Percentiles rank a stretch among this genome's conserved stretches.
phyloP scores from a whole-genome alignment of 2,329 filamentous ascomycete species.

The Pseudogymnoascus sp. region DNA sequence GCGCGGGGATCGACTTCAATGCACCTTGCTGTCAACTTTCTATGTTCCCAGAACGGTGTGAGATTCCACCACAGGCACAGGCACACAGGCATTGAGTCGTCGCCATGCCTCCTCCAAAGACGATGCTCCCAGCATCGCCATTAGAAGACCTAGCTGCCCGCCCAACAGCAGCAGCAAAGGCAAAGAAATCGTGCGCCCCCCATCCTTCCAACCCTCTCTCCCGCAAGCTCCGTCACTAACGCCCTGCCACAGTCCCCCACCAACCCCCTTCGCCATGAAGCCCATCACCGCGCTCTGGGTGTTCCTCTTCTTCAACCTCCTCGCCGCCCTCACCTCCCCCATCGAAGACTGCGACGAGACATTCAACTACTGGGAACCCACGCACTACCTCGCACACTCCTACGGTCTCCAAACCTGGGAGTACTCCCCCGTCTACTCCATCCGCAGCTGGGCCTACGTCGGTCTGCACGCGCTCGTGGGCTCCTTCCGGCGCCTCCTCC shows the following conservation, averaged over 20 bases:
- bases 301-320: conserved; percentile 63
- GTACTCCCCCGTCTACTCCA: conserved; percentile 90
- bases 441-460: conserved; percentile 91
- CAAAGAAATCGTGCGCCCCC: not conserved
- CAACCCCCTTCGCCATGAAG: conserved; percentile 55
- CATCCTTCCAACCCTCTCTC: no score
- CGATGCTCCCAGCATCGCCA: not conserved
- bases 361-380: conserved; percentile 98
- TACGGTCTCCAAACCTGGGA: conserved; percentile 98
- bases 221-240: not conserved
- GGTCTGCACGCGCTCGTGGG: conserved; percentile 67
- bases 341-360: conserved; percentile 98
- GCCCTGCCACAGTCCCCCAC: conserved; percentile 22
- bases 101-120: not conserved
- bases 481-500: conserved; percentile 56
- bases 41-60: not conserved
- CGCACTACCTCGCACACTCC: conserved; percentile 87
- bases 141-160: not conserved
- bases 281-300: conserved; percentile 72
- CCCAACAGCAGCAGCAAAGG: not conserved
- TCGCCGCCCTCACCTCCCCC: conserved; percentile 75
- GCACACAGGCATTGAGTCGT: not conserved
- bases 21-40: not conserved
- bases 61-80: not conserved
- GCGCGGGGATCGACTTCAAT: not conserved